Evolutionary conservation across 441 rosid genomes (phyloP).

Genomic region (Bocquillonia castaneifolia): DNA sequence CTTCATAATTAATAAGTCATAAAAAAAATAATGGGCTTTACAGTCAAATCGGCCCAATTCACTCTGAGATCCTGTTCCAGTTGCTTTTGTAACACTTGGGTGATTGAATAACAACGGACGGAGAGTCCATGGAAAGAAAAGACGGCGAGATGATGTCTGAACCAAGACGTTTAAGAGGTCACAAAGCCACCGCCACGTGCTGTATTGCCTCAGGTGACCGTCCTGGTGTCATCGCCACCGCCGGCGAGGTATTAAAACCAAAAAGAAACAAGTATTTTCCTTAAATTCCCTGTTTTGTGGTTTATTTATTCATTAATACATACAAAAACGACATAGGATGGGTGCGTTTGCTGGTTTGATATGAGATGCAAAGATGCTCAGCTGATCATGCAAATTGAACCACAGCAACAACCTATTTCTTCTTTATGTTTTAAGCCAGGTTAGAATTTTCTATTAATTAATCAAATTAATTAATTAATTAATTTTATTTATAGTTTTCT

Average conservation of each 20-base stretch:
- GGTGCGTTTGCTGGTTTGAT: constrained; percentile 89
- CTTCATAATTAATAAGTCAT: no score
- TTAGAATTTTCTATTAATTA: constrained; percentile 16
- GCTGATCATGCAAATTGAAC: constrained; percentile 48
- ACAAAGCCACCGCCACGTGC: constrained; percentile 64
- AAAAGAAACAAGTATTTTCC: background rate
- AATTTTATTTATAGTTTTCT: background rate
- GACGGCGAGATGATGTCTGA: constrained; percentile 29
- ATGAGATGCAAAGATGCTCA: constrained; percentile 85
- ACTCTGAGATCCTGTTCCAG: no score
- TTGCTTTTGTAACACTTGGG: no score
- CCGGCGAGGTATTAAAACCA: constrained; percentile 54
- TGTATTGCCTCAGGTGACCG: constrained; percentile 75
- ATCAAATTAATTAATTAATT: background rate
- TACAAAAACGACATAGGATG: constrained; percentile 47
- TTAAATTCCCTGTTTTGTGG: background rate
- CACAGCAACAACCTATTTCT: constrained; percentile 63
- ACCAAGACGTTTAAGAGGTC: constrained; percentile 76
- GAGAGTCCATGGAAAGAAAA: no score
- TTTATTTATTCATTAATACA: background rate
- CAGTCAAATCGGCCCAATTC: no score
- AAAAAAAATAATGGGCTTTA: no score
- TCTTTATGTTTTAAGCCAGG: constrained; percentile 83
- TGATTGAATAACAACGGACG: no score
- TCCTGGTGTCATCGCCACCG: constrained; percentile 62